Base-by-base conservation (phyloP, 345 rosid species). In the Xanthoceras sorbifolium region DNA sequence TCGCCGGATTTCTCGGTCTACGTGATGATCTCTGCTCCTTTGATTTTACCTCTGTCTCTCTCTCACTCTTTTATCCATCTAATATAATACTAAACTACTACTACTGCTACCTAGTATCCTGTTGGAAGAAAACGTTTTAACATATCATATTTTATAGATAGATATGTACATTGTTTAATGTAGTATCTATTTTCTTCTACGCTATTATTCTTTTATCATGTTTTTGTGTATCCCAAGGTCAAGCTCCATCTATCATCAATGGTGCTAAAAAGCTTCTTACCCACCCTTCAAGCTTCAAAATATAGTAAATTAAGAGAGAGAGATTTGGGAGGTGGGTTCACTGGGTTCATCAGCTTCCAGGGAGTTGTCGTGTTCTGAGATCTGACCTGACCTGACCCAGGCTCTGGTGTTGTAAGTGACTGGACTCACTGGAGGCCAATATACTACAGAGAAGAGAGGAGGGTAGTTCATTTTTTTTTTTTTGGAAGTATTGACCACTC, bases 1-100 rank as follows among this genome's bases (percentile, higher is more conserved):
- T 64, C 32, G 67, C 76, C 84, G 77, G 83, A 76, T 82, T 82
- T 86, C 73, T 83, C 81, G 82, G 75, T 42, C 65, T 14, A 70
- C 76, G 80, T 59, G 66, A 67, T 59, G 62, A 67, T 72, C 69
- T 71, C 79, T 34, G 73, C 78, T 65, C 77, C 65, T 66, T 71
- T 64, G 73, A 10, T 42, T 42, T 42, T 42, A 3, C 46, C 2
- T 42, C 46, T 76, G 60, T 67, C 68, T 82, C 44, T 25, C 12
- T 54, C 59, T 34, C 9, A 36, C 6, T 65, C 20, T 52, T 29
- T 26, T 54, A 22, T 65, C 34, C 46, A 20, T 64, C 8, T 5
- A 25, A 31, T 12, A 38, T 31, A 14, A 42, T 32, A 22, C 12
- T 42, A 9, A 42, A 42, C 46, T 42, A 42, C 14, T 42, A 1